Evolutionary conservation across 2,329 filamentous ascomycete genomes (phyloP).

Genomic region (Aspergillus sp.): DNA sequence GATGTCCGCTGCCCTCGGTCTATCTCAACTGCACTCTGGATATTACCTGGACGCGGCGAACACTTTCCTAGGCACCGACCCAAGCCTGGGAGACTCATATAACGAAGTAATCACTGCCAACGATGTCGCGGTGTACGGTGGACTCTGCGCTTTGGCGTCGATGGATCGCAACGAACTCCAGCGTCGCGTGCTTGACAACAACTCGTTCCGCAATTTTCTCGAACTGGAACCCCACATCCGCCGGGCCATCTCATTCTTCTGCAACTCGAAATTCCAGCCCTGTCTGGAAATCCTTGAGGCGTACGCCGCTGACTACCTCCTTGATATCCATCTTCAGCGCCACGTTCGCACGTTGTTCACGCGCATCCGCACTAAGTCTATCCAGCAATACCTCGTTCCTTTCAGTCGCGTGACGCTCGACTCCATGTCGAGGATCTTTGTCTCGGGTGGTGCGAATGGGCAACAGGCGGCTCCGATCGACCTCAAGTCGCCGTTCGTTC

Average conservation of each 20-base stretch:
- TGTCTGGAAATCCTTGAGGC: slow-evolving; percentile 80
- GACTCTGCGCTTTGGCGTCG: slow-evolving; percentile 82
- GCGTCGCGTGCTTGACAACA: slow-evolving; percentile 72
- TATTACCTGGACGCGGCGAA: slow-evolving; percentile 67
- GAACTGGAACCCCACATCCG: slow-evolving; percentile 93
- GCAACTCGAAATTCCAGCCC: slow-evolving; percentile 81
- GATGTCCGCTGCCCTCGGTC: slow-evolving; percentile 59
- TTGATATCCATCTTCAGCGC: slow-evolving; percentile 79
- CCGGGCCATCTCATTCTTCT: slow-evolving; percentile 84
- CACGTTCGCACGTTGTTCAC: slow-evolving; percentile 70
- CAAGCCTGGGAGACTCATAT: slow-evolving; percentile 56
- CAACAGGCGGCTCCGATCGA: slow-evolving; percentile 60
- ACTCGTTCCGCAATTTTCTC: slow-evolving; percentile 77
- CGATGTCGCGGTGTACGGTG: slow-evolving; percentile 89
- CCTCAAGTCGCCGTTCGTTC: slow-evolving; percentile 41
- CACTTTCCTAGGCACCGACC: slow-evolving; percentile 65
- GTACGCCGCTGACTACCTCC: slow-evolving; percentile 80
- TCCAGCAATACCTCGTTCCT: slow-evolving; percentile 86
- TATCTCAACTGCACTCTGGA: slow-evolving; percentile 57
- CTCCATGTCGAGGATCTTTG: slow-evolving; percentile 76
- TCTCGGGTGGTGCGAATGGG: slow-evolving; percentile 35
- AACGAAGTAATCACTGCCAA: slow-evolving; percentile 75
- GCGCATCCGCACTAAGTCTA: slow-evolving; percentile 81
- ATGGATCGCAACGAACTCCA: slow-evolving; percentile 80
- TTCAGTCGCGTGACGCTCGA: slow-evolving; percentile 83